Percentiles rank a stretch among this genome's conserved stretches.
Conservation (phyloP, 2,329 filamentous ascomycete genomes). For the Ophiosphaerella korrae region DNA sequence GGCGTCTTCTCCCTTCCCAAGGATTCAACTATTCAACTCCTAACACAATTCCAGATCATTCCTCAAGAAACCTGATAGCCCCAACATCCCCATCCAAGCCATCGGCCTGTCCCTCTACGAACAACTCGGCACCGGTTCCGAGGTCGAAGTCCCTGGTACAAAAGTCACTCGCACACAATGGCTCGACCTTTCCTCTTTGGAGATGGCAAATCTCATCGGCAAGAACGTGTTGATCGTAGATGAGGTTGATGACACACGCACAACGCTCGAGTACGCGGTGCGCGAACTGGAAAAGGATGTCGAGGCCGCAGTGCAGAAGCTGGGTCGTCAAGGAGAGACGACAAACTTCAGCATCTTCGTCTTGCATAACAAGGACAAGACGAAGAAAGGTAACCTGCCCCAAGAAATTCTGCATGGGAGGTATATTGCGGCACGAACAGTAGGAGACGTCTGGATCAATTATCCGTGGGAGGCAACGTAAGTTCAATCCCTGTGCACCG, state of each 20-base stretch:
- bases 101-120: constrained; percentile 98
- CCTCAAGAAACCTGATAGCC: constrained; percentile 81
- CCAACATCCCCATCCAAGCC: constrained; percentile 98
- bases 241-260: constrained; percentile 94
- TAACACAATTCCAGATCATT: constrained; percentile 65
- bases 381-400: constrained; percentile 88
- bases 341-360: constrained; percentile 96
- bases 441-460: constrained; percentile 96
- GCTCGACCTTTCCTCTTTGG: constrained; percentile 85
- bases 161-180: constrained; percentile 98
- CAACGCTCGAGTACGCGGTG: constrained; percentile 91
- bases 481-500: constrained; percentile 28
- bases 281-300: constrained; percentile 95
- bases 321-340: constrained; percentile 71
- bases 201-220: constrained; percentile 87
- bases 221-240: constrained; percentile 93
- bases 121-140: constrained; percentile 69
- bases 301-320: constrained; percentile 73
- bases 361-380: constrained; percentile 97
- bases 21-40: not conserved
- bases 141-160: constrained; percentile 80
- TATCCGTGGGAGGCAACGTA: constrained; percentile 95
- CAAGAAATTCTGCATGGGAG: constrained; percentile 74
- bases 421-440: constrained; percentile 86
- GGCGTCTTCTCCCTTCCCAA: not conserved